These are phyloP conservation scores for Fusarium dimerum DNA, from an alignment of 2,329 filamentous ascomycete genomes.

Conservation along the genomic window DNA sequence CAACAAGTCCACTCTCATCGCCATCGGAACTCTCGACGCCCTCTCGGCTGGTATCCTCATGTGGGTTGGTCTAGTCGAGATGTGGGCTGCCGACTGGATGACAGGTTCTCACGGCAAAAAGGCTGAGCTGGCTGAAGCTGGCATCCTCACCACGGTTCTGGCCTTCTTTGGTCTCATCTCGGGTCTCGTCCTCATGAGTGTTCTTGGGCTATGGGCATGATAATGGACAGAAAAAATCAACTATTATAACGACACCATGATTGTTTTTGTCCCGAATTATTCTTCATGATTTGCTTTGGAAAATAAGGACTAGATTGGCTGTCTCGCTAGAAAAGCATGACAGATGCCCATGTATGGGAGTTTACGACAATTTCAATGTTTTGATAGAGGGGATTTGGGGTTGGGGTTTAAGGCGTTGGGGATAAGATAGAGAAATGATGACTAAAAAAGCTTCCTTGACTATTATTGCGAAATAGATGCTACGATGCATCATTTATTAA, in stretches of 20 bases:
- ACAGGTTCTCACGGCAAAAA: conserved; percentile 42
- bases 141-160: conserved; percentile 47
- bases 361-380: background rate
- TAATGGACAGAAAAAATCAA: background rate
- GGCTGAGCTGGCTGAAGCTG: conserved; percentile 55
- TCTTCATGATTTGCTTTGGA: background rate
- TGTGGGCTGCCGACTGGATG: conserved; percentile 77
- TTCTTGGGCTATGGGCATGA: conserved; percentile 75
- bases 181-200: conserved; percentile 69
- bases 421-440: background rate
- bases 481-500: background rate
- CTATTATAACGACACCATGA: conserved; percentile 1
- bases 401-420: conserved; percentile 4
- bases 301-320: background rate
- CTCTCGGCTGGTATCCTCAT: conserved; percentile 73
- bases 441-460: background rate
- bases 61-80: conserved; percentile 81
- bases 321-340: background rate
- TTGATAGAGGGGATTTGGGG: conserved; percentile 8
- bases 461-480: background rate
- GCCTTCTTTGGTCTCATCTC: conserved; percentile 56
- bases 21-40: conserved; percentile 73
- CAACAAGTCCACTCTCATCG: conserved; percentile 65
- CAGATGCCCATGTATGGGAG: background rate
- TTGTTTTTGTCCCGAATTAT: conserved; percentile 8